Conservation (phyloP, 2,329 filamentous ascomycete species). For the Septoria linicola region DNA sequence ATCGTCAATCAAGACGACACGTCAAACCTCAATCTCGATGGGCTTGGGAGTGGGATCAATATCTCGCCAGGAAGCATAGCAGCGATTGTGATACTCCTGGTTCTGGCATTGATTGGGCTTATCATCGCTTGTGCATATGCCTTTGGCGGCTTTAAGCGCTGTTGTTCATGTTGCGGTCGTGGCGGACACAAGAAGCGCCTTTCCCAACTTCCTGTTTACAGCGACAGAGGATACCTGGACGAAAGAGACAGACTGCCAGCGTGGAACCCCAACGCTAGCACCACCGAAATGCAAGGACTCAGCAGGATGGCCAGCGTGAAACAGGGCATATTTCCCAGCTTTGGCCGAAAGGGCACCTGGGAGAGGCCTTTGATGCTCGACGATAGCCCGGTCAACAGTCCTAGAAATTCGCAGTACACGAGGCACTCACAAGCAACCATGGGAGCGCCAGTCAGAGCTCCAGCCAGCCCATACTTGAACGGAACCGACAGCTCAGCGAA, state of each 20-base stretch:
- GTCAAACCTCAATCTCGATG: slow-evolving; percentile 1
- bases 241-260: slow-evolving; percentile 15
- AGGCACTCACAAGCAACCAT: background rate
- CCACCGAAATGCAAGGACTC: slow-evolving; percentile 4
- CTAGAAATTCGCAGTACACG: slow-evolving; percentile 9
- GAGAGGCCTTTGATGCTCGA: slow-evolving; percentile 7
- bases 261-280: slow-evolving; percentile 13
- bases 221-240: slow-evolving; percentile 12
- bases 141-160: slow-evolving; percentile 13
- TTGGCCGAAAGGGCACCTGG: background rate
- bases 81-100: slow-evolving; percentile 10
- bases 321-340: background rate
- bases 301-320: slow-evolving; percentile 17
- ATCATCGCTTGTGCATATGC: slow-evolving; percentile 13
- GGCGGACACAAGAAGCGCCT: slow-evolving; percentile 11
- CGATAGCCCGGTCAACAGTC: slow-evolving; percentile 3
- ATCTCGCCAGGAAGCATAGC: slow-evolving; percentile 5
- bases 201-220: slow-evolving; percentile 10
- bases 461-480: background rate
- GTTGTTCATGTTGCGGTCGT: slow-evolving; percentile 11
- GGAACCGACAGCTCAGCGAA: slow-evolving; percentile 2
- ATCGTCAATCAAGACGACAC: slow-evolving; percentile 6
- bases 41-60: slow-evolving; percentile 5
- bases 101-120: slow-evolving; percentile 4
- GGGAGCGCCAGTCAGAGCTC: background rate